Evolutionary conservation across 345 rosid species (phyloP), one percentile per base, ranked within the genome.

Genomic region (Linum lewisii): DNA sequence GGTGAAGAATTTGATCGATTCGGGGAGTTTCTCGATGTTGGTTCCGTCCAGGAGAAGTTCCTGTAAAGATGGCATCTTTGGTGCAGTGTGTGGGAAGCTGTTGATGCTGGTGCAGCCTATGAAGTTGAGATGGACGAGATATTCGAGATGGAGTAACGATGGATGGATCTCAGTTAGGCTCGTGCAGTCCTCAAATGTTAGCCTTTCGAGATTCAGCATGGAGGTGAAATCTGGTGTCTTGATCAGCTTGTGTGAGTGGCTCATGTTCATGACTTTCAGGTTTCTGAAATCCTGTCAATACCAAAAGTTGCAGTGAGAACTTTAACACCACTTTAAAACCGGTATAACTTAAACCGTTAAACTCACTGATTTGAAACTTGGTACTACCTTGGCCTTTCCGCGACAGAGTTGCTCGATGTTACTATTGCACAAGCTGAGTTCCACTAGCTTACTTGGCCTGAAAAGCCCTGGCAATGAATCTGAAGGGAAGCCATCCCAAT

Each of bases 381-480:
- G 34, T 13, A 15, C 5, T 51, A 58, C 60, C 68, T 57, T 25
- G 3, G 16, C 6, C 22, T 51, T 11, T 6, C 60, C 68, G 0
- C 58, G 3, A 63, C 60, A 63, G 0, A 69, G 64, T 44, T 16
- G 55, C 34, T 63, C 36, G 15, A 69, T 22, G 15, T 21, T 38
- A 23, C 68, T 63, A 15, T 29, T 24, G 8, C 36, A 14, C 67
- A 68, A 1, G 18, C 36, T 20, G 8, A 68, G 67, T 32, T 63
- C 63, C 16, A 57, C 21, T 24, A 68, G 63, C 0, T 62, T 37
- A 10, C 23, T 25, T 23, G 67, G n/a, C 1, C n/a, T 8, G 38
- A 68, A 68, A 50, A 10, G 14, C 3, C 38, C 2, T 54, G 78
- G 69, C 37, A 77, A 36, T 2, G 49, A 22, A 26, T 68, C 59